A percentile compares a stretch with the other conserved stretches of the same genome.
phyloP scores from a whole-genome alignment of 495 filamentous ascomycete genomes.

The Penicillium subrubescens region DNA sequence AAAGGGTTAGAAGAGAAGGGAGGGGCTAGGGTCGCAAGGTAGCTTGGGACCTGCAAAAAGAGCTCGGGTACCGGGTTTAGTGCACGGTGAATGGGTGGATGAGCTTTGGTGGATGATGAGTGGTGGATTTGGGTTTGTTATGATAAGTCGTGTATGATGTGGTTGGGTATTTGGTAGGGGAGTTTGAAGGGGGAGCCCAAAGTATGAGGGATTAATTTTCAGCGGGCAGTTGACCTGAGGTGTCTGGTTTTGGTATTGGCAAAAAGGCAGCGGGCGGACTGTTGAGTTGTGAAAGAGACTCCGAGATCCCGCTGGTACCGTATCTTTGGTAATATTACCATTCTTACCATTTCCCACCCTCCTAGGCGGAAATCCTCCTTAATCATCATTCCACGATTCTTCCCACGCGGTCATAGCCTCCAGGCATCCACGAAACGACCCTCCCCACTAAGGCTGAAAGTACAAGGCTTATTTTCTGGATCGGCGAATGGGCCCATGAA shows the following conservation, averaged over 20 bases:
- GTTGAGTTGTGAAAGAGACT: neutral
- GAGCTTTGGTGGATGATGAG: neutral
- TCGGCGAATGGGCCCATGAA: conserved; percentile 3
- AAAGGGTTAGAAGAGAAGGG: neutral
- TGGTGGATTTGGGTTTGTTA: neutral
- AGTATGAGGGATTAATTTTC: conserved; percentile 37
- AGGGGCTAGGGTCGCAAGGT: neutral
- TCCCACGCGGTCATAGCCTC: conserved; percentile 4
- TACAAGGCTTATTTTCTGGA: conserved; percentile 15
- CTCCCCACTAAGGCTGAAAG: conserved; percentile 7
- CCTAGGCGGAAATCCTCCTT: neutral
- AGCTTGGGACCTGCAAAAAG: neutral
- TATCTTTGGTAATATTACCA: conserved; percentile 3
- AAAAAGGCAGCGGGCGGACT: conserved; percentile 10
- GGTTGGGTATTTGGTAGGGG: neutral
- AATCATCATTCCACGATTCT: no score
- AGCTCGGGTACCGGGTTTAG: neutral
- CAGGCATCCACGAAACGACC: conserved; percentile 14
- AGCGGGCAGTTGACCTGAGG: neutral
- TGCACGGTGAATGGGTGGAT: neutral
- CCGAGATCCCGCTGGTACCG: conserved; percentile 15
- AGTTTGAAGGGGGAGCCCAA: conserved; percentile 5
- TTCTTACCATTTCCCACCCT: neutral
- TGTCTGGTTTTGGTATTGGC: neutral
- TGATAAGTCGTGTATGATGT: neutral